A percentile compares a stretch with the other conserved stretches of the same genome.
These are phyloP conservation scores for Euclidium syriacum DNA, from an alignment of 345 rosid species.

Conservation along the genomic window DNA sequence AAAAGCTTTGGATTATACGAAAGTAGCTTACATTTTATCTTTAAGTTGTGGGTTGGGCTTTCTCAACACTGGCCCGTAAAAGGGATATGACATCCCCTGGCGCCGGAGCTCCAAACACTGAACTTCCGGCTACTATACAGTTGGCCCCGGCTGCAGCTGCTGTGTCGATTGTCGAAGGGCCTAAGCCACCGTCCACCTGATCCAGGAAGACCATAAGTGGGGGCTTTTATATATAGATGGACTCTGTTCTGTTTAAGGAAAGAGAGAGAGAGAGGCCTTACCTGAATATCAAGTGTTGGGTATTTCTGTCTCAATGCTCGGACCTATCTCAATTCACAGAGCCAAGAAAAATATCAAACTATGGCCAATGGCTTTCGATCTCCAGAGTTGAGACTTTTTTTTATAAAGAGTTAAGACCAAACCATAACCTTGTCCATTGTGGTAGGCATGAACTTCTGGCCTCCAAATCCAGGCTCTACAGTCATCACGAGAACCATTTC, in stretches of 20 bases:
- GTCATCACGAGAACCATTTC: conserved; percentile 98
- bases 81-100: conserved; percentile 71
- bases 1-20: not conserved
- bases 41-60: conserved; percentile 32
- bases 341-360: not conserved
- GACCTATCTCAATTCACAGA: conserved; percentile 41
- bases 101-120: conserved; percentile 86
- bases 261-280: conserved; percentile 14
- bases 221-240: not conserved
- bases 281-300: conserved; percentile 86
- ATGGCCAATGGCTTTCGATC: not conserved
- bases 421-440: conserved; percentile 74
- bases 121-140: conserved; percentile 47
- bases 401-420: not conserved
- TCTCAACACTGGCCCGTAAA: conserved; percentile 55
- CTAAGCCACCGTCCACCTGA: conserved; percentile 89
- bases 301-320: conserved; percentile 56
- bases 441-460: conserved; percentile 84
- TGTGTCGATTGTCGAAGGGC: conserved; percentile 72
- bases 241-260: not conserved
- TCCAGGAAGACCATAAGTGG: too few relatives aligned
- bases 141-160: conserved; percentile 56
- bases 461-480: conserved; percentile 90
- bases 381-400: not conserved
- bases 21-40: too few relatives aligned